Conservation (phyloP, 805 yeast species). For the Suhomyces pyralidae region DNA sequence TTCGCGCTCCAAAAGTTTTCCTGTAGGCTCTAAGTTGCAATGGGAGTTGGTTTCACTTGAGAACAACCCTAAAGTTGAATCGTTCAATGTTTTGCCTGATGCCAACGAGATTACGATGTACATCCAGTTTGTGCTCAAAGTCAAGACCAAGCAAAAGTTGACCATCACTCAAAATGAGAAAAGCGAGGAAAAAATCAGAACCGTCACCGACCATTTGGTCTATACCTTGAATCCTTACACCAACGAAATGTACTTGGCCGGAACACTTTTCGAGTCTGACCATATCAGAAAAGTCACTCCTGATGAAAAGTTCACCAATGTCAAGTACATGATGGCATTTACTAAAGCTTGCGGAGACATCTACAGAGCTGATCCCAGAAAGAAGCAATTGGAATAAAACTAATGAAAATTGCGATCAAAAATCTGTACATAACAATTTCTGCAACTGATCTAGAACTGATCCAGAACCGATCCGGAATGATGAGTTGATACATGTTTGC, state of each 20-base stretch:
- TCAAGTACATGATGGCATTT: slow-evolving; percentile 22
- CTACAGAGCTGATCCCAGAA: slow-evolving; percentile 35
- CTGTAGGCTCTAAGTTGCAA: slow-evolving; percentile 54
- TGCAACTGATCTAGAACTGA: too few species aligned
- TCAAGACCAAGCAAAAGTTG: slow-evolving; percentile 36
- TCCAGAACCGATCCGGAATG: too few species aligned
- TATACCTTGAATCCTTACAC: slow-evolving; percentile 39
- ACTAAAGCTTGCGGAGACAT: slow-evolving; percentile 37
- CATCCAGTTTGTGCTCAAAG: slow-evolving; percentile 39
- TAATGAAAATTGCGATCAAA: too few species aligned
- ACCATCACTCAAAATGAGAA: slow-evolving; percentile 20
- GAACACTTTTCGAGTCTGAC: slow-evolving; percentile 38
- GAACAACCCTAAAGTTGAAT: slow-evolving; percentile 66
- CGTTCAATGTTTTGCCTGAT: slow-evolving; percentile 65
- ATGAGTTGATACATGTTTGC: too few species aligned
- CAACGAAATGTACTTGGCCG: slow-evolving; percentile 37
- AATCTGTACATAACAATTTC: too few species aligned
- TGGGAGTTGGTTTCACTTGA: slow-evolving; percentile 79
- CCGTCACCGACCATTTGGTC: slow-evolving; percentile 37
- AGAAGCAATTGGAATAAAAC: slow-evolving; percentile 1
- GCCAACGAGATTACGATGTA: slow-evolving; percentile 34
- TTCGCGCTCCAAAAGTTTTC: slow-evolving; percentile 42
- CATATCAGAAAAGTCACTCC: slow-evolving; percentile 38
- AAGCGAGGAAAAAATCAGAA: slow-evolving; percentile 22
- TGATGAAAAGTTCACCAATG: slow-evolving; percentile 21